Percentiles rank a stretch among this genome's conserved stretches.
phyloP scores from a whole-genome alignment of 192 early-diverging fungal genomes.

The Gaertneriomyces semiglobifer region DNA sequence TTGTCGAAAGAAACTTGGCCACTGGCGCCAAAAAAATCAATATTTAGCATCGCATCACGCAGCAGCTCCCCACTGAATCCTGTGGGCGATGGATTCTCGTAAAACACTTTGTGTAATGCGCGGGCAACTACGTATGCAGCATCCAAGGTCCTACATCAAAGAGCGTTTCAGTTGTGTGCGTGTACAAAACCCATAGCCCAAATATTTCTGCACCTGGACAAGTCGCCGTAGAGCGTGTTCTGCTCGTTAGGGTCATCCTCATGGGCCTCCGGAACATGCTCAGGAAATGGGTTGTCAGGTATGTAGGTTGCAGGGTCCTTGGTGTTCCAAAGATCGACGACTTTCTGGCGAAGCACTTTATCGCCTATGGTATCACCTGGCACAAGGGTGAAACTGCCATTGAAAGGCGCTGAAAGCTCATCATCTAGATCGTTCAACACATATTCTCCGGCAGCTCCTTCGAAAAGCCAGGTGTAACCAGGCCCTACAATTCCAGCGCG shows the following conservation, averaged over 20 bases:
- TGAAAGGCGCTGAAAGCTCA: not conserved
- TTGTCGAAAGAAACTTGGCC: conserved; percentile 1
- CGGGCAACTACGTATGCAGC: not conserved
- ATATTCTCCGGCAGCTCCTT: not conserved
- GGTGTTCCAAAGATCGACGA: not conserved
- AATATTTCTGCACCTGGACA: not conserved
- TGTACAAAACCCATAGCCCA: too few relatives aligned
- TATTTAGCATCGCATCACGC: not conserved
- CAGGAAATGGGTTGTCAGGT: not conserved
- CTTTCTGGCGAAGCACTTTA: not conserved
- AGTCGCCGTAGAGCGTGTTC: not conserved
- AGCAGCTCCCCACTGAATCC: not conserved
- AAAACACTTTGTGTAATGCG: not conserved
- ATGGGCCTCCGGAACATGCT: not conserved
- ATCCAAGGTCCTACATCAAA: not conserved
- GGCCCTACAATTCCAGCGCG: not conserved
- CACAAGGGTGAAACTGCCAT: not conserved
- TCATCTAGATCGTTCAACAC: not conserved
- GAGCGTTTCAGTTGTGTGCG: too few relatives aligned
- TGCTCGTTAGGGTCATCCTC: not conserved
- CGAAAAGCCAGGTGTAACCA: not conserved
- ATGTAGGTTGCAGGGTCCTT: not conserved
- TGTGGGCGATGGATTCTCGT: not conserved
- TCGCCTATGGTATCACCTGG: not conserved
- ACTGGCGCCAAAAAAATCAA: not conserved